phyloP scores from a whole-genome alignment of 164 flowering plant genomes.

The Sedum album region DNA sequence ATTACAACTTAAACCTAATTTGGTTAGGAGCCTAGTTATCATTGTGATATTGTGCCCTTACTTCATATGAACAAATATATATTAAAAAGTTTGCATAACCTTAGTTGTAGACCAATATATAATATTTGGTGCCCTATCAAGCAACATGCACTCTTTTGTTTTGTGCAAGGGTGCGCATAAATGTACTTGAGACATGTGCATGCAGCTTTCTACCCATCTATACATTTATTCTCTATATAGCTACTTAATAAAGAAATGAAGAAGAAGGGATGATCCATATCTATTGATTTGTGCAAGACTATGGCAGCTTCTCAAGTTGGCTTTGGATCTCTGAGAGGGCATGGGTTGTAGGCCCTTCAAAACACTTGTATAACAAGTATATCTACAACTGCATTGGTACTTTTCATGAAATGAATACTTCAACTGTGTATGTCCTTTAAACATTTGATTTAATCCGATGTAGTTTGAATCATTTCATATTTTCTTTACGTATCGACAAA shows the following conservation, averaged over 20 bases:
- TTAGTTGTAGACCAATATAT: neutral
- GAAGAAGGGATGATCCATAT: neutral
- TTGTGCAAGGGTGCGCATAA: neutral
- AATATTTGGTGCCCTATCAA: neutral
- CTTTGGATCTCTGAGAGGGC: neutral
- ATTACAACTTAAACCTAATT: constrained; percentile 2
- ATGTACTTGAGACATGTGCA: neutral
- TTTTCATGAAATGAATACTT: too few relatives aligned
- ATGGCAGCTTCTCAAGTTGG: neutral
- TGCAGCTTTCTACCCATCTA: too few relatives aligned
- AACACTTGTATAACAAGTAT: neutral
- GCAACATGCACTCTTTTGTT: neutral
- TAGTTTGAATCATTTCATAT: too few relatives aligned
- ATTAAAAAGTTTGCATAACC: neutral
- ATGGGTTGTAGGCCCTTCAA: neutral
- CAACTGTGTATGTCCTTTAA: too few relatives aligned
- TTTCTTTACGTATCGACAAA: too few relatives aligned
- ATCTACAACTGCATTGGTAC: too few relatives aligned
- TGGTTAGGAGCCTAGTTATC: too few relatives aligned
- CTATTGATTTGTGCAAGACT: neutral
- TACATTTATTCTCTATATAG: neutral
- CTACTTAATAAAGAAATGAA: neutral
- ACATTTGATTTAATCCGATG: too few relatives aligned
- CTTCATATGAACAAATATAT: neutral
- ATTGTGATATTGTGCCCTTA: neutral